These are phyloP conservation scores for Yueomyces sp. DNA, from an alignment of 805 yeast genomes.

Conservation along the genomic window DNA sequence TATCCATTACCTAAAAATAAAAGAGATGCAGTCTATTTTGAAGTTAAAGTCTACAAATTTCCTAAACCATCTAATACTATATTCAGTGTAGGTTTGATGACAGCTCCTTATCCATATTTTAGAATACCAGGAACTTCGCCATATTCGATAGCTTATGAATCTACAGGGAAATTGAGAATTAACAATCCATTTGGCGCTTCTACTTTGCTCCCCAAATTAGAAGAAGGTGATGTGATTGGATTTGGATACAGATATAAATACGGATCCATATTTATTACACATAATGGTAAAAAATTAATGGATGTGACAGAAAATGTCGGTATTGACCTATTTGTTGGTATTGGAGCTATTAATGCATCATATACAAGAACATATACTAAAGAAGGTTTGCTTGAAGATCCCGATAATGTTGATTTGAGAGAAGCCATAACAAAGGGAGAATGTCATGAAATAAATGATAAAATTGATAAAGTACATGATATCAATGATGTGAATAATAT, in stretches of 20 bases:
- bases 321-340: constrained; percentile 26
- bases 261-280: constrained; percentile 82
- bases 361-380: constrained; percentile 25
- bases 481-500: constrained; percentile 6
- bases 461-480: constrained; percentile 14
- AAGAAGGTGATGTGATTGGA: constrained; percentile 87
- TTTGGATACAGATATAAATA: constrained; percentile 73
- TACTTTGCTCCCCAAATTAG: constrained; percentile 30
- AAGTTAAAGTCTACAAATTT: constrained; percentile 36
- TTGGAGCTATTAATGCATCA: constrained; percentile 28
- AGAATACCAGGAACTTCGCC: constrained; percentile 62
- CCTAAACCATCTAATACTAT: constrained; percentile 28
- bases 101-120: constrained; percentile 65
- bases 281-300: constrained; percentile 79
- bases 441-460: constrained; percentile 12
- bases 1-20: constrained; percentile 29
- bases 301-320: constrained; percentile 69
- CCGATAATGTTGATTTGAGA: constrained; percentile 21
- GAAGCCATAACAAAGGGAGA: constrained; percentile 13
- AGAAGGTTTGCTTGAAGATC: constrained; percentile 24
- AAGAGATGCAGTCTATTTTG: constrained; percentile 61
- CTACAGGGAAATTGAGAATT: constrained; percentile 55
- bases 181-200: constrained; percentile 43
- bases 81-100: constrained; percentile 52
- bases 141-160: constrained; percentile 61